Percentiles rank a stretch among this genome's conserved stretches.
These are phyloP conservation scores for Starmerella sirachaensis DNA, from an alignment of 805 yeast species.

Conservation along the genomic window DNA sequence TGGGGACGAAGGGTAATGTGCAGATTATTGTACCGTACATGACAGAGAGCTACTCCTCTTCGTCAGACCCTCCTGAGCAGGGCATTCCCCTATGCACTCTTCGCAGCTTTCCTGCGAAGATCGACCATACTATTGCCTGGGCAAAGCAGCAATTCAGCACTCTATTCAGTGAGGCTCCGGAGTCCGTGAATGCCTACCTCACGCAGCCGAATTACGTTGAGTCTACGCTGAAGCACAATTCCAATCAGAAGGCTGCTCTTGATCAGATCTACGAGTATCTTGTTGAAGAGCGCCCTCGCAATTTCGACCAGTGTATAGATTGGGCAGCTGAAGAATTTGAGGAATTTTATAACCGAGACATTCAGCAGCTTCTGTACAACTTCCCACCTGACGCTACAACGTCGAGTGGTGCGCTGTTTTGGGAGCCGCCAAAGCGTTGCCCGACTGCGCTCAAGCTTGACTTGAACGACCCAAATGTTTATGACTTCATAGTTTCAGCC, in stretches of 20 bases:
- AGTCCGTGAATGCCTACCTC: slow-evolving; percentile 80
- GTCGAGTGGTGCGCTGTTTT: slow-evolving; percentile 81
- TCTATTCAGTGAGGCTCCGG: slow-evolving; percentile 80
- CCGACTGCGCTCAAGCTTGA: slow-evolving; percentile 79
- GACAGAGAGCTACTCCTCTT: slow-evolving; percentile 91
- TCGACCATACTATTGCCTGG: slow-evolving; percentile 99
- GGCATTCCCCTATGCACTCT: slow-evolving; percentile 94
- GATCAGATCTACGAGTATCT: slow-evolving; percentile 61
- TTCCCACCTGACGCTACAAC: slow-evolving; percentile 93
- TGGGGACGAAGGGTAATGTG: slow-evolving; percentile 97
- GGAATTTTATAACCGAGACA: slow-evolving; percentile 70
- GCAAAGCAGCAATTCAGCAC: slow-evolving; percentile 92
- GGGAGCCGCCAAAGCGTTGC: slow-evolving; percentile 97
- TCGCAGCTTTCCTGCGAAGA: slow-evolving; percentile 94
- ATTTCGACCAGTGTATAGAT: slow-evolving; percentile 82
- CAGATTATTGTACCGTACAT: slow-evolving; percentile 89
- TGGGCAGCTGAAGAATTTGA: slow-evolving; percentile 94
- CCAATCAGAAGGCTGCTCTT: slow-evolving; percentile 78
- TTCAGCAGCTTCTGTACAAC: slow-evolving; percentile 78
- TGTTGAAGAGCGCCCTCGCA: slow-evolving; percentile 70
- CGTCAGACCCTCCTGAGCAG: slow-evolving; percentile 98
- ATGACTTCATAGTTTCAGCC: slow-evolving; percentile 72
- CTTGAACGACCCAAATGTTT: slow-evolving; percentile 61
- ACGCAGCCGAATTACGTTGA: slow-evolving; percentile 89
- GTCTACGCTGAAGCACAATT: slow-evolving; percentile 77